These are phyloP conservation scores for Ceratobasidium sp. DNA, from an alignment of 1,284 basidiomycete genomes.

Conservation along the genomic window DNA sequence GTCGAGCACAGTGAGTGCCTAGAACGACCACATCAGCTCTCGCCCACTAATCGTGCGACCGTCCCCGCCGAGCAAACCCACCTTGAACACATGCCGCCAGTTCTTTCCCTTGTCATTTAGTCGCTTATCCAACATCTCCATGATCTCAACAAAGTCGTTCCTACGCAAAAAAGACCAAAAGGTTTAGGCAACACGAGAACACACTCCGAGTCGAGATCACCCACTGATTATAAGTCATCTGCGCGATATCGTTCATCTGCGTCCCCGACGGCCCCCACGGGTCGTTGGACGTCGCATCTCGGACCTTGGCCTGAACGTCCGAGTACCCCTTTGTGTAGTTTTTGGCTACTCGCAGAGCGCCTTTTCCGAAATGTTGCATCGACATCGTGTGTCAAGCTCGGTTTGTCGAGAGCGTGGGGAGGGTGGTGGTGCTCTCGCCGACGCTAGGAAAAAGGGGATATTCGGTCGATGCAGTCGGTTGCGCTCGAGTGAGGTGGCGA, in stretches of 20 bases:
- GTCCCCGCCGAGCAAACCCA: slow-evolving; percentile 54
- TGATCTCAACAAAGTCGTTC: slow-evolving; percentile 98
- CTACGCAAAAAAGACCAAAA: slow-evolving; percentile 61
- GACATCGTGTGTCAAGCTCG: slow-evolving; percentile 48
- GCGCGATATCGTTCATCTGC: slow-evolving; percentile 99
- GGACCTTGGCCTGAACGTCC: slow-evolving; percentile 93
- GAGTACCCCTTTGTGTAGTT: slow-evolving; percentile 97
- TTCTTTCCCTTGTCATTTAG: slow-evolving; percentile 99
- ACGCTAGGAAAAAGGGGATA: background rate
- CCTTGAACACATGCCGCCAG: slow-evolving; percentile 99
- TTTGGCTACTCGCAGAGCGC: slow-evolving; percentile 86
- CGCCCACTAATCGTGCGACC: background rate
- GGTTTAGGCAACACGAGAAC: slow-evolving; percentile 31
- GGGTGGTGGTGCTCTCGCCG: background rate
- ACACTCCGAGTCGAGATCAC: slow-evolving; percentile 56
- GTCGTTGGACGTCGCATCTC: slow-evolving; percentile 99
- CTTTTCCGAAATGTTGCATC: slow-evolving; percentile 51
- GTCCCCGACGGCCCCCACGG: slow-evolving; percentile 98
- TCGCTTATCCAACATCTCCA: slow-evolving; percentile 99
- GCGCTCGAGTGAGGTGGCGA: background rate
- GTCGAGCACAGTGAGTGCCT: slow-evolving; percentile 96
- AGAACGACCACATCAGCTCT: slow-evolving; percentile 24
- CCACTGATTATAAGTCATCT: slow-evolving; percentile 97
- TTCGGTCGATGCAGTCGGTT: background rate
- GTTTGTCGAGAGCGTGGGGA: slow-evolving; percentile 15